These are phyloP conservation scores for Pichia membranifaciens DNA, from an alignment of 805 yeast species.

Conservation along the genomic window DNA sequence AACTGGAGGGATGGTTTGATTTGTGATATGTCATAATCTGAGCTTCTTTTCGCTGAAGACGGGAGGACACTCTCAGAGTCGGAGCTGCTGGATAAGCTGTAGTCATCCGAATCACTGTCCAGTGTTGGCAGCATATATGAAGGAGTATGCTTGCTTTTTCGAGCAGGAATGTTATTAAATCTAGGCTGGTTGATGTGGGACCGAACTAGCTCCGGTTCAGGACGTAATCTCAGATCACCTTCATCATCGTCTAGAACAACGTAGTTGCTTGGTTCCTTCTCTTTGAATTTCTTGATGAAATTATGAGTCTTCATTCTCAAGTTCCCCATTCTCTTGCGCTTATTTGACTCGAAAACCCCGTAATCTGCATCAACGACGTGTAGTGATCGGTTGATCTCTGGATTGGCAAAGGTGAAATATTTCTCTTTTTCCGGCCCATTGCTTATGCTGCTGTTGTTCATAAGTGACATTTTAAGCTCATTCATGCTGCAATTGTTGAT, in stretches of 20 bases:
- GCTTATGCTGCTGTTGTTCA: too few relatives aligned
- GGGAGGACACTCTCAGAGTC: too few relatives aligned
- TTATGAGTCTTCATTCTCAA: constrained; percentile 3
- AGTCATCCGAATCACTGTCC: too few relatives aligned
- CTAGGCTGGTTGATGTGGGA: background rate
- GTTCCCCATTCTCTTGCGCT: constrained; percentile 1
- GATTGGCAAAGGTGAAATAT: constrained; percentile 9
- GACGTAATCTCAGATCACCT: constrained; percentile 2
- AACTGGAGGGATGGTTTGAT: too few relatives aligned
- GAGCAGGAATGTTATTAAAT: too few relatives aligned
- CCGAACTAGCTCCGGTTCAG: constrained; percentile 10
- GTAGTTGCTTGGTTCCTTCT: background rate
- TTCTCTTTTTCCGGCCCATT: constrained; percentile 4
- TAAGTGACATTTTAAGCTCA: too few relatives aligned
- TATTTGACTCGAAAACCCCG: constrained; percentile 13
- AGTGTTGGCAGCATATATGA: too few relatives aligned
- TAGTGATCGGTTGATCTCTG: constrained; percentile 2
- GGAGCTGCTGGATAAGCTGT: too few relatives aligned
- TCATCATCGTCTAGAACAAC: background rate
- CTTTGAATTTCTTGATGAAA: background rate
- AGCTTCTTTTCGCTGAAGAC: too few relatives aligned
- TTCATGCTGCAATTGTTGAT: too few relatives aligned
- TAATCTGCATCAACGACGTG: constrained; percentile 14
- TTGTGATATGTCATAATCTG: too few relatives aligned
- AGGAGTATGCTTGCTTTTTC: too few relatives aligned